phyloP scores from a whole-genome alignment of 371 early-diverging fungal genomes.

The Mortierella sp. region DNA sequence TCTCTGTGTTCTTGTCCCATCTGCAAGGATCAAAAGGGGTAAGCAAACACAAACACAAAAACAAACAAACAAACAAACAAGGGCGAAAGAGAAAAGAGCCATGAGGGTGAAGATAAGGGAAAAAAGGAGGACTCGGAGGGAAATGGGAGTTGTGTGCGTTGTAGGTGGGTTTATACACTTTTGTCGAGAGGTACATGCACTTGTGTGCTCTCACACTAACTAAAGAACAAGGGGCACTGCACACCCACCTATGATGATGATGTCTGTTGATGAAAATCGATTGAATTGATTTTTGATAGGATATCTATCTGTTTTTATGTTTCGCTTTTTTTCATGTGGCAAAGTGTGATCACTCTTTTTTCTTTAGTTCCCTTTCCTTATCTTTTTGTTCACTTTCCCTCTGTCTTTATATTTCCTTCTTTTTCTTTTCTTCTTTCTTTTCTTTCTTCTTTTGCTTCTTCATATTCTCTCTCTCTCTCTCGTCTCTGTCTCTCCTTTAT shows the following conservation, averaged over 20 bases:
- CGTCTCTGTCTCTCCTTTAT: background rate
- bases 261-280: background rate
- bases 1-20: background rate
- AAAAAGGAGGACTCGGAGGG: background rate
- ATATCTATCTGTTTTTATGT: background rate
- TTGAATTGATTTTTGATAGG: no score
- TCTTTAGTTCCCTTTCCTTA: background rate
- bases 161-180: background rate
- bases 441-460: background rate
- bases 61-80: slow-evolving; percentile 6
- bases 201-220: background rate
- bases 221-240: background rate
- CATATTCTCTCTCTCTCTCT: background rate
- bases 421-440: slow-evolving; percentile 5
- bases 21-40: background rate
- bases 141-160: no score
- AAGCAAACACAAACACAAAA: background rate
- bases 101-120: slow-evolving; percentile 1
- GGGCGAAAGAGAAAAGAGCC: background rate
- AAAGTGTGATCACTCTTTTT: background rate
- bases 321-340: background rate
- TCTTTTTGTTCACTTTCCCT: background rate
- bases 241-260: background rate
- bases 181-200: background rate
- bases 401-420: background rate